Conservation (phyloP, 2,329 filamentous ascomycete genomes). For the Chrysoporthe austroafricana region DNA sequence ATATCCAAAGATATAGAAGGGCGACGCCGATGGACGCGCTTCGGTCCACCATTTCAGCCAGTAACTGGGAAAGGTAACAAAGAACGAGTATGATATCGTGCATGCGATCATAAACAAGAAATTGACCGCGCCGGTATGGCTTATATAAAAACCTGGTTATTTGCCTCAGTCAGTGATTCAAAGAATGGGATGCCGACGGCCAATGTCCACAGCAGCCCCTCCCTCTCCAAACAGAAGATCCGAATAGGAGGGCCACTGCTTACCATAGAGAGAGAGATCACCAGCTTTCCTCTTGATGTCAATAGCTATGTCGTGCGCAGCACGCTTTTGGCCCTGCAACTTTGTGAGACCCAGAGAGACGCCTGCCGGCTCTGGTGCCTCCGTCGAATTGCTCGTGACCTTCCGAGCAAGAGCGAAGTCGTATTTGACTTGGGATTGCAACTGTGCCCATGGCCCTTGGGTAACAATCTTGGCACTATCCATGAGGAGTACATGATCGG, state of each 20-base stretch:
- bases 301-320: slow-evolving; percentile 1
- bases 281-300: slow-evolving; percentile 5
- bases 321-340: slow-evolving; percentile 7
- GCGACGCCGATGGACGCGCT: slow-evolving; percentile 27
- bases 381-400: not conserved
- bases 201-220: not conserved
- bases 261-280: slow-evolving; percentile 2
- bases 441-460: slow-evolving; percentile 44
- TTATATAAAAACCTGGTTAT: slow-evolving; percentile 41
- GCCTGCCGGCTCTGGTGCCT: not conserved
- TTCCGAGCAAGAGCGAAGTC: not conserved
- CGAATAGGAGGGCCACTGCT: not conserved
- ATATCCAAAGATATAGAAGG: slow-evolving; percentile 44
- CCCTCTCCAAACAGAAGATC: slow-evolving; percentile 26
- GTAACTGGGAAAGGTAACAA: slow-evolving; percentile 42
- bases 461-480: slow-evolving; percentile 40
- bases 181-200: not conserved
- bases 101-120: slow-evolving; percentile 34
- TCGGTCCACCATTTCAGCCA: slow-evolving; percentile 48
- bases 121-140: slow-evolving; percentile 39
- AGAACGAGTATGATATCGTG: slow-evolving; percentile 38
- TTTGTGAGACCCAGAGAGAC: not conserved
- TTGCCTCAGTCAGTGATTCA: slow-evolving; percentile 35
- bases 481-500: slow-evolving; percentile 48
- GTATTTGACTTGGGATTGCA: slow-evolving; percentile 32